Base-by-base conservation (phyloP, 345 rosid species). In the Dimocarpus longan region DNA sequence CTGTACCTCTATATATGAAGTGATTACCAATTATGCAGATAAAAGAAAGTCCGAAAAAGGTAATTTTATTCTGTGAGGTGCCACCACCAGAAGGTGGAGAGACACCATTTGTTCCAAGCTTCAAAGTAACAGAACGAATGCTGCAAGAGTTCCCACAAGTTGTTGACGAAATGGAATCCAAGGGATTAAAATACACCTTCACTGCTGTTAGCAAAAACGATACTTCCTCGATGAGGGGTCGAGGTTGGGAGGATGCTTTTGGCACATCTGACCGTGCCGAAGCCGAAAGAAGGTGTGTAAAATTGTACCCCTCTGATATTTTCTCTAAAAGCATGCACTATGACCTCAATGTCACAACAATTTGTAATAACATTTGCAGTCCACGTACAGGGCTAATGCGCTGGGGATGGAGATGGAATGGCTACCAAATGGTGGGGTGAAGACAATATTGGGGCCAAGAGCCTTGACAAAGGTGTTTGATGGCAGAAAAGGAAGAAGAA, bases 71-170 rank as follows among this genome's bases (percentile, higher is more conserved):
- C 85, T 91, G 95, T 59, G 92, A 90, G 82, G 81, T 89, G 48
- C 90, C 95, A 5, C 87, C 95, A 0, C 92, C 90, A 1, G 89
- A 86, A 64, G 95, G 93, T 11, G 91, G 95, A 37, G 67, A 91
- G 86, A 91, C 95, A 6, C 95, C 93, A 1, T 85, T 91, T 64
- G 95, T 91, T 68, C 95, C 95, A 26, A 90, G 95, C 89, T 91
- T 88, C 73, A 80, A 70, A 71, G 90, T 90, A 44, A 85, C 95
- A 0, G 91, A 91, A 63, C 66, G 74, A 77, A 88, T 91, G 95
- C 70, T 88, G 8, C 59, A 86, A 60, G 93, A 90, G 83, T 90
- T 90, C 80, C 93, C 91, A 0, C 80, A 88, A 73, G 86, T 59
- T 1, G 90, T 90, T 59, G 93, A 90, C 72, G 92, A 90, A 76